Evolutionary conservation across 192 early-diverging fungal genomes (phyloP).

Genomic region (Linnemannia zychae): DNA sequence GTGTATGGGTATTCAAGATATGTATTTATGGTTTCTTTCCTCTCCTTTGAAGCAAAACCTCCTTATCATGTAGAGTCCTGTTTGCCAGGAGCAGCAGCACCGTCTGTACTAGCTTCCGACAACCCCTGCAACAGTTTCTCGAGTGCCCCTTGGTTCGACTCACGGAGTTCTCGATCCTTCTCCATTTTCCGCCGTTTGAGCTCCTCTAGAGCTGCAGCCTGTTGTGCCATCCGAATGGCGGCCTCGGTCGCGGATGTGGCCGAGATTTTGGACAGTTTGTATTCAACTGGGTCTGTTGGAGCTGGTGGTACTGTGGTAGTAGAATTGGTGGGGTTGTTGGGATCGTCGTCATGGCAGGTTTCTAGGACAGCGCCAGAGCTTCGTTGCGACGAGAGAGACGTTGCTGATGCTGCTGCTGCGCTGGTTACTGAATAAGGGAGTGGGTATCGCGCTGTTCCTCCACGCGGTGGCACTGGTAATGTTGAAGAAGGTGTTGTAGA

Average conservation of each 20-base stretch:
- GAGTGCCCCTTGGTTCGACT: constrained; percentile 26
- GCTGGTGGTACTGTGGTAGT: background rate
- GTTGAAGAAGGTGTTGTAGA: background rate
- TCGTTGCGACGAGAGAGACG: background rate
- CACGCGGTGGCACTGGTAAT: background rate
- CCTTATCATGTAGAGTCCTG: background rate
- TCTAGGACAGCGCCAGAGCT: background rate
- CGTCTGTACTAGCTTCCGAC: constrained; percentile 3
- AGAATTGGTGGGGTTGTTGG: background rate
- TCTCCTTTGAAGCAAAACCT: too few relatives aligned
- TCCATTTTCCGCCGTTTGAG: constrained; percentile 22
- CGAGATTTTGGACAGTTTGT: constrained; percentile 50
- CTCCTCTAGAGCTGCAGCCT: constrained; percentile 40
- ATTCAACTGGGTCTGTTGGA: constrained; percentile 25
- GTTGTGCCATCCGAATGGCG: constrained; percentile 35
- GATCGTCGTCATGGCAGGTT: background rate
- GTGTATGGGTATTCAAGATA: background rate
- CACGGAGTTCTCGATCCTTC: constrained; percentile 22
- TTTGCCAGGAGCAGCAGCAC: background rate
- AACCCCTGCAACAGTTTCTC: constrained; percentile 24
- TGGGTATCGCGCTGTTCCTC: constrained; percentile 7
- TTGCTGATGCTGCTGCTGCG: background rate
- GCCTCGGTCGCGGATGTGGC: constrained; percentile 26
- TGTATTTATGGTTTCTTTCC: background rate
- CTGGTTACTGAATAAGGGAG: background rate